phyloP scores from a whole-genome alignment of 345 rosid species.

The Alliaria petiolata region DNA sequence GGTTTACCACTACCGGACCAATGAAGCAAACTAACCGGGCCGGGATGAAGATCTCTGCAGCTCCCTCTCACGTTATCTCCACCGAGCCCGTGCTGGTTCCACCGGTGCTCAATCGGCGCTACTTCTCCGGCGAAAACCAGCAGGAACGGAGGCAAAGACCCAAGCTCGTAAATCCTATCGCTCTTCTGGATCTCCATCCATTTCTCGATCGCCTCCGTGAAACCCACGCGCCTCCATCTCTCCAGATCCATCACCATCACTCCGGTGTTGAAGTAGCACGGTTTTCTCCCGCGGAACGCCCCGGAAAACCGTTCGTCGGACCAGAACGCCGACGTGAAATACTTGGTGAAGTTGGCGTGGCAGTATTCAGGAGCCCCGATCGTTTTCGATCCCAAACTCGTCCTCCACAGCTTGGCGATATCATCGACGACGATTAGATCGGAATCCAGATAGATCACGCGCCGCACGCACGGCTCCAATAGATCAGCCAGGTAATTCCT shows the following conservation, averaged over 20 bases:
- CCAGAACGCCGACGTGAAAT: conserved; percentile 83
- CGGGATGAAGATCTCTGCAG: conserved; percentile 85
- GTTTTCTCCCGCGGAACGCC: conserved; percentile 55
- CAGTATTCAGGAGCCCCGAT: conserved; percentile 98
- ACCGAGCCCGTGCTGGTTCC: conserved; percentile 97
- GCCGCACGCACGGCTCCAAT: conserved; percentile 76
- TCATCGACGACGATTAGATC: conserved; percentile 90
- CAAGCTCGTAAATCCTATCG: conserved; percentile 82
- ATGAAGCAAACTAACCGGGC: conserved; percentile 91
- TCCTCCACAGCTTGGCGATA: conserved; percentile 71
- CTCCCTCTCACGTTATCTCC: conserved; percentile 93
- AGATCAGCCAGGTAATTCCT: conserved; percentile 81
- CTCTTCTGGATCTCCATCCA: conserved; percentile 99
- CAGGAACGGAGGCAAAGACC: conserved; percentile 88
- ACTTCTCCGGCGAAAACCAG: conserved; percentile 83
- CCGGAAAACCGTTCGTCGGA: conserved; percentile 41
- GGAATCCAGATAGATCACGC: conserved; percentile 88
- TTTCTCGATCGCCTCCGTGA: conserved; percentile 72
- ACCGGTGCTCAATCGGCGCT: conserved; percentile 88
- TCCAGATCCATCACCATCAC: conserved; percentile 96
- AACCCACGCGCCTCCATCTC: conserved; percentile 74
- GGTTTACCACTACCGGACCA: conserved; percentile 99
- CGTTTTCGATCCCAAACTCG: conserved; percentile 56
- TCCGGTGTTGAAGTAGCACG: conserved; percentile 90
- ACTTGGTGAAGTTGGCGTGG: conserved; percentile 90